Conservation (phyloP, 164 flowering plant species). For the Euptelea pleiosperma region DNA sequence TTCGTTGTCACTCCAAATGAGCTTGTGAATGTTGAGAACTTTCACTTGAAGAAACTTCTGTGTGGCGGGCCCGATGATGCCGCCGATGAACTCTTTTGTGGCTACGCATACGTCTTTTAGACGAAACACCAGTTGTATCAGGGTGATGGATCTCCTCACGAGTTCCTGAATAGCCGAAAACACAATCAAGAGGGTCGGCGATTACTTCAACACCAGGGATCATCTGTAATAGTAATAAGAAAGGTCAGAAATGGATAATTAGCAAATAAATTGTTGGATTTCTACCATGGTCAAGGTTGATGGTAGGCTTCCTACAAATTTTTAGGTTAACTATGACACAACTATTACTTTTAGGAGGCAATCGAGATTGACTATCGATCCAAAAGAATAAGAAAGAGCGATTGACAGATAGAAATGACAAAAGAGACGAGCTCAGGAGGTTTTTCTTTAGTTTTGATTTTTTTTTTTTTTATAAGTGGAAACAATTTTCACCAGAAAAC, state of each 20-base stretch:
- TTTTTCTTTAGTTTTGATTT: too few relatives aligned
- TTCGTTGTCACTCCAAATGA: background rate
- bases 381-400: background rate
- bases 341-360: background rate
- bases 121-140: slow-evolving; percentile 13
- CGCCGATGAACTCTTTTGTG: slow-evolving; percentile 44
- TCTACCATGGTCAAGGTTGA: background rate
- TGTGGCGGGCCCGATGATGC: slow-evolving; percentile 27
- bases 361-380: too few relatives aligned
- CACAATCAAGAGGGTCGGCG: slow-evolving; percentile 48
- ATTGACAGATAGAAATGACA: background rate
- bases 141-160: slow-evolving; percentile 35
- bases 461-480: too few relatives aligned
- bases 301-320: background rate
- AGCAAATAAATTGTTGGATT: background rate
- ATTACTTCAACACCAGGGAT: slow-evolving; percentile 19
- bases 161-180: slow-evolving; percentile 37
- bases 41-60: slow-evolving; percentile 8
- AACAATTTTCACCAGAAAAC: too few relatives aligned
- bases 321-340: background rate
- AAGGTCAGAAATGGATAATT: background rate
- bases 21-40: background rate
- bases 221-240: slow-evolving; percentile 23
- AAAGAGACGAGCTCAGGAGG: too few relatives aligned
- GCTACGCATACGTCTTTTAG: slow-evolving; percentile 27